Percentiles rank a stretch among this genome's conserved stretches.
Evolutionary conservation across 768 basidiomycete species (phyloP).

Genomic region (Inosperma sp.): DNA sequence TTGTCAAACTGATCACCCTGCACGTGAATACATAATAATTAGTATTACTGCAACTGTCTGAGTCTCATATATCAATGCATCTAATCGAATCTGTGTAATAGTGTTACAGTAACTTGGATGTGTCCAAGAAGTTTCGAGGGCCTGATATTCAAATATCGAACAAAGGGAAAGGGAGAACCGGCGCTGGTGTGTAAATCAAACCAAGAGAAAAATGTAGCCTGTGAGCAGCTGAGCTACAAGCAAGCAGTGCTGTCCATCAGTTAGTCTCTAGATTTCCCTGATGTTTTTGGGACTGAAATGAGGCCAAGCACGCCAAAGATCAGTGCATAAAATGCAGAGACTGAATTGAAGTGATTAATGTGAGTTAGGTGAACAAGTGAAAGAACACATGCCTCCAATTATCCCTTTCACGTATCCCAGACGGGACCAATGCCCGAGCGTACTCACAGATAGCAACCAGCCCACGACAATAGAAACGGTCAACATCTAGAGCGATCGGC

Average conservation of each 20-base stretch:
- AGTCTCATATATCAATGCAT: too few relatives aligned
- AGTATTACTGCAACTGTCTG: too few relatives aligned
- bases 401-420: slow-evolving; percentile 61
- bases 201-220: not conserved
- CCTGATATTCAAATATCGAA: too few relatives aligned
- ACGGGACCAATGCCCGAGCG: slow-evolving; percentile 62
- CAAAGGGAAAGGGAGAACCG: too few relatives aligned
- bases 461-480: slow-evolving; percentile 67
- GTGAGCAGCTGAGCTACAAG: not conserved
- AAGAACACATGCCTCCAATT: slow-evolving; percentile 49
- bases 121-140: too few relatives aligned
- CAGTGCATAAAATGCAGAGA: slow-evolving; percentile 64
- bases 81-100: too few relatives aligned
- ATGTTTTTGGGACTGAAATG: slow-evolving; percentile 56
- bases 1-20: too few relatives aligned
- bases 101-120: too few relatives aligned
- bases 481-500: slow-evolving; percentile 35
- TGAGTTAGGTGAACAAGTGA: not conserved
- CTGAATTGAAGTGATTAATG: slow-evolving; percentile 32
- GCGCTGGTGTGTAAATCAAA: not conserved
- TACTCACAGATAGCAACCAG: slow-evolving; percentile 57
- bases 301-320: slow-evolving; percentile 73
- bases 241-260: not conserved
- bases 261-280: slow-evolving; percentile 17
- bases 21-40: too few relatives aligned